Percentiles rank a stretch among this genome's conserved stretches.
These are phyloP conservation scores for Rhodotorula diobovata DNA, from an alignment of 768 basidiomycete genomes.

Conservation along the genomic window DNA sequence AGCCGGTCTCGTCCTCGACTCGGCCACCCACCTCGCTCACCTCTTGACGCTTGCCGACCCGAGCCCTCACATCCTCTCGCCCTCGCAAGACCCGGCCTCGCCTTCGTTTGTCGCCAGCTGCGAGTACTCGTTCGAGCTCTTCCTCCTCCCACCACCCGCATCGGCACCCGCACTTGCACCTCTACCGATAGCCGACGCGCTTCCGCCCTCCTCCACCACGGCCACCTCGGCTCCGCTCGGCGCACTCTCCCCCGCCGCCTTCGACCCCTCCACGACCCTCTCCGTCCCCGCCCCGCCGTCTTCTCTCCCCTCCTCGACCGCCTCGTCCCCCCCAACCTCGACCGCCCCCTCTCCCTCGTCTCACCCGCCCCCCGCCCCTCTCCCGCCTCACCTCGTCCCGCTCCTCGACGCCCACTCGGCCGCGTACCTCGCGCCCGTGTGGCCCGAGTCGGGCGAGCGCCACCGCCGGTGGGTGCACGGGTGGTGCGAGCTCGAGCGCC, in stretches of 20 bases:
- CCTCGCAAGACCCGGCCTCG: background rate
- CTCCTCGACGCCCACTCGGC: background rate
- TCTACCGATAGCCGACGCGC: too few relatives aligned
- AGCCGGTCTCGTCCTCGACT: background rate
- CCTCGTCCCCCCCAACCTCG: background rate
- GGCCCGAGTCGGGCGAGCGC: slow-evolving; percentile 35
- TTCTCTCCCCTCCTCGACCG: background rate
- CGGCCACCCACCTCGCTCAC: slow-evolving; percentile 24
- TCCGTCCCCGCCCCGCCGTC: background rate
- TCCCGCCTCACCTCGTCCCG: background rate
- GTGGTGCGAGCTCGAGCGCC: slow-evolving; percentile 13
- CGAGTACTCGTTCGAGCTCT: slow-evolving; percentile 37
- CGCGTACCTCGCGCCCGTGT: slow-evolving; percentile 11
- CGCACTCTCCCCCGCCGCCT: too few relatives aligned
- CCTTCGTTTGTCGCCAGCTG: slow-evolving; percentile 24
- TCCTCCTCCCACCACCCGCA: slow-evolving; percentile 4
- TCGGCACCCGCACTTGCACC: too few relatives aligned
- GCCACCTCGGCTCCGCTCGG: background rate
- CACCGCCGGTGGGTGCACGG: slow-evolving; percentile 7
- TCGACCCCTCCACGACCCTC: background rate
- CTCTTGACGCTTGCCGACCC: slow-evolving; percentile 20
- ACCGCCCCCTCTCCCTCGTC: background rate
- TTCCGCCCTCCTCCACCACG: background rate
- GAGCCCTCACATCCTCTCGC: slow-evolving; percentile 32
- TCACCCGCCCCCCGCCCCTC: background rate